Evolutionary conservation across 768 basidiomycete species (phyloP), one percentile per base, ranked within the genome.

Genomic region (Amanita subjunquillea): DNA sequence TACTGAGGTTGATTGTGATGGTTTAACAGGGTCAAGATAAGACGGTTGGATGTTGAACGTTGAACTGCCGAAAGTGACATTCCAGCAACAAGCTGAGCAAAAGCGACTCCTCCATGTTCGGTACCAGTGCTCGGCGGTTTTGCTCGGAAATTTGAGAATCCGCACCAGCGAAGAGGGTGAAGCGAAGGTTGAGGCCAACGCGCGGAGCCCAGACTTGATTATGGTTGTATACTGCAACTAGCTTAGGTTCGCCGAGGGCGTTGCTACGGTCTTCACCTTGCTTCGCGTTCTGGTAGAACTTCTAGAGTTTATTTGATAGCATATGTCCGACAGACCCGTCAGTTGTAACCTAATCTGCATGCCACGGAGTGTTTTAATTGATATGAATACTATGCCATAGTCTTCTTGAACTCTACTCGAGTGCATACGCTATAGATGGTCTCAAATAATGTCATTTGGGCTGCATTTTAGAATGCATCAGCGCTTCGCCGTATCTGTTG

Each of bases 401-500:
- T 27, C 25, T 15, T 17, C 22, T 6, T 25, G 20, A 39, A 4
- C 15, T 39, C 27, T 37, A 25, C n/a, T 12, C 12, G 4, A 25
- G 20, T 13, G 15, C 17, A 27, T 32, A 20, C 9, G 29, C 29
- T 25, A 43, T 6, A 15, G 22, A 20, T 43, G 25, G 20, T 12
- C 12, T 10, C 4, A 43, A 23, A 15, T 7, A 45, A 8, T 15
- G 3, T 48, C 22, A 51, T 36, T 51, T 20, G 12, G 10, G 7
- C 10, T 22, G 41, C 8, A 10, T 7, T 12, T 32, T 36, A 3
- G 50, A 0, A 20, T 44, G 57, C 3, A 71, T 55, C 9, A 67
- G 53, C 4, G 74, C 62, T 47, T 72, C 63, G 6, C 79, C 79
- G 27, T 70, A 55, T 59, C 69, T 67, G 60, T 79, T 76, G 59